phyloP scores from a whole-genome alignment of 202 grass and related monocot genomes.

The Thinopyrum obtusiflorum region DNA sequence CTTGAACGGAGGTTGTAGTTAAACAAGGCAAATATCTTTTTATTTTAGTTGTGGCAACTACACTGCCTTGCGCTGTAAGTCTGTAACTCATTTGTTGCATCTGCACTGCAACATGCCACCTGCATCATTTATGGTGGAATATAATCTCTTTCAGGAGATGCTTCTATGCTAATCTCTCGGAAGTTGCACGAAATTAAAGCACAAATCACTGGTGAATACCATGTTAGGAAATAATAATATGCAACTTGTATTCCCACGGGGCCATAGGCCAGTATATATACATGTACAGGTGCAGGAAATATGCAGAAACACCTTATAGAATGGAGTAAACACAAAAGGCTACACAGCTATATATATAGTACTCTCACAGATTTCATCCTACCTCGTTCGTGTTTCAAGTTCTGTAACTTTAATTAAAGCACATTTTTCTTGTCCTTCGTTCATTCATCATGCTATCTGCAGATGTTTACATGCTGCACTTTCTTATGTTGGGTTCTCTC shows the following conservation, averaged over 20 bases:
- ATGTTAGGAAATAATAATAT: too few relatives aligned
- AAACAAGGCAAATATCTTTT: background rate
- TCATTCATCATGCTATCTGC: background rate
- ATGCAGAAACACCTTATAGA: too few relatives aligned
- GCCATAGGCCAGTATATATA: too few relatives aligned
- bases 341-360: too few relatives aligned
- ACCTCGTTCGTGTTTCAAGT: background rate
- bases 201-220: background rate
- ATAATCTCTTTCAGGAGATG: background rate
- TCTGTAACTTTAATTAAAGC: background rate
- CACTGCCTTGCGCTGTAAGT: background rate
- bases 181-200: background rate
- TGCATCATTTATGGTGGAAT: background rate
- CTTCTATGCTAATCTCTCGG: background rate
- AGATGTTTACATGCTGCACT: constrained; percentile 3
- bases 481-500: background rate
- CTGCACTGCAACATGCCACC: background rate
- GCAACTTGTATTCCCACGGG: too few relatives aligned
- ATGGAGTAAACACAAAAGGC: too few relatives aligned
- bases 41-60: background rate
- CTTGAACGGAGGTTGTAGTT: background rate
- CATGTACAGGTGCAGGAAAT: too few relatives aligned
- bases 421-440: background rate
- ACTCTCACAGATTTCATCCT: background rate
- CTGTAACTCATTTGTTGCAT: background rate